Base-by-base conservation (phyloP, 495 filamentous ascomycete species). In the Aspergillus indologenus region DNA sequence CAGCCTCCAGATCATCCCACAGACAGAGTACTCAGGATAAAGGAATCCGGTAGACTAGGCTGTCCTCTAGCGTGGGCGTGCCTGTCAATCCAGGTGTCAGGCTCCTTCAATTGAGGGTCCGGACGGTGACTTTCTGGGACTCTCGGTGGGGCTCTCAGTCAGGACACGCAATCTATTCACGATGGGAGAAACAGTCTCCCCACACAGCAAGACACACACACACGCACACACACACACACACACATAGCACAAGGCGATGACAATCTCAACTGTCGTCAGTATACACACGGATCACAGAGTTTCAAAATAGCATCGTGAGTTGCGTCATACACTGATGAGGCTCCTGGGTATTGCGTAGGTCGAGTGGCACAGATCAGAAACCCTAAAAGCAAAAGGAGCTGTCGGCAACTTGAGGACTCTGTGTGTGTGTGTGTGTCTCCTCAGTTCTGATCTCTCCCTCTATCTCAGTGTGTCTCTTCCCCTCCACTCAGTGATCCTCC, bases 161-260 rank as follows among this genome's bases (percentile, higher is more conserved):
- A 51, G 48, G 48, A 51, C 48, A 51, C 48, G 48, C 48, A 51
- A 51, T 51, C 48, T 51, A 51, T 51, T 40, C 34, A 7, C 5
- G 7, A 40, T 40, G 34, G 34, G 12, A 40, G 12, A 14, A 9
- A 40, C 5, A 40, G 34, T 40, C 2, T 11, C 7, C 34, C 34
- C 12, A 7, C 12, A 15, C 7, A 9, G 34, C 9, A 2, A 40
- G 48, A 24, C 5, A 51, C 17, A 1, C 24, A 31, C 48, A 14
- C 5, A 15, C 24, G 24, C 15, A 21, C 23, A 51, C 21, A 50
- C 45, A 23, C 23, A 18, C 24, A 24, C 8, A 24, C 6, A 29
- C 46, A 9, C 11, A 24, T n/a, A 21, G 47, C 22, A 31, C 7
- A 18, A 29, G 22, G 24, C 48, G 22, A 17, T n/a, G 22, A 18